Evolutionary conservation across 352 stramenopile species (phyloP), one percentile per base, ranked within the genome.

Genomic region (Phytophthora sansomeana): DNA sequence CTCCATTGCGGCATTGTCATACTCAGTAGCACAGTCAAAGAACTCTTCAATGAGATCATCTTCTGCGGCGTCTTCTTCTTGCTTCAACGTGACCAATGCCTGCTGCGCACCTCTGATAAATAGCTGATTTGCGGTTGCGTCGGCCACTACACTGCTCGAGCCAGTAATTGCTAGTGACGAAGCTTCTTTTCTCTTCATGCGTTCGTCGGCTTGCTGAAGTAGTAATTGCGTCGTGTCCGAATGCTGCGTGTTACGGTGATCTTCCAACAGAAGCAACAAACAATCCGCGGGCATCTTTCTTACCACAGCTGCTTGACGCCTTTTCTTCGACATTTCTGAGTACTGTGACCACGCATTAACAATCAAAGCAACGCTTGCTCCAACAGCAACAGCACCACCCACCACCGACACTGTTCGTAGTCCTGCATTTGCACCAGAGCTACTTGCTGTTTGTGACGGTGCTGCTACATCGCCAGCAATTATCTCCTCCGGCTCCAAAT

Each of bases 331-430:
- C 41, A 63, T 86, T 9, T 93, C 86, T 4, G 83, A 91, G 70
- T 92, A 95, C 50, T 92, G 80, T 1, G 85, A 91, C 88, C 88
- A 96, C 4, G 86, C 88, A 60, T 77, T 89, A 21, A 95, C 83
- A 32, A 90, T 86, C 32, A 96, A 33, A 6, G 88, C 88, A 17
- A 94, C 80, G 30, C 86, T 89, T 44, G 87, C 88, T 19, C 86
- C 86, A 28, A 96, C 78, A 17, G 85, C 86, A 16, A 95, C 85
- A 24, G 88, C 88, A 28, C 88, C 88, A 52, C 88, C 88, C 1
- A 96, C 78, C 0, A 91, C 75, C 0, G 83, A 91, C 14, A 90
- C 69, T 5, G 83, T 87, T 60, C 75, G 72, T 30, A 93, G 44
- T 4, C 83, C 78, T 13, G 39, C 63, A 61, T 35, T 66, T 6